Conservation (phyloP, 78 protist genomes). For the Dictyostelium discoideum region dicty_2.7 NC_007088.5:1044501-1045000, state of each 20-base stretch:
- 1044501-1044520: neutral
- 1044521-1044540: slow-evolving; percentile 13
- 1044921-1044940: slow-evolving; percentile 55
- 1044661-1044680: slow-evolving; percentile 77
- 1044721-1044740: slow-evolving; percentile 19
- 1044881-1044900: slow-evolving; percentile 21
- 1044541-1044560: slow-evolving; percentile 69
- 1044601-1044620: slow-evolving; percentile 59
- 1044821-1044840: neutral
- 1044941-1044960: slow-evolving; percentile 69
- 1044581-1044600: slow-evolving; percentile 68
- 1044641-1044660: slow-evolving; percentile 76
- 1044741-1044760: slow-evolving; percentile 46
- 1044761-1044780: slow-evolving; percentile 69
- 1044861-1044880: slow-evolving; percentile 9
- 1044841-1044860: neutral
- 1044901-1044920: slow-evolving; percentile 55
- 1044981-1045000: slow-evolving; percentile 54
- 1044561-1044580: slow-evolving; percentile 51
- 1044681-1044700: slow-evolving; percentile 78
- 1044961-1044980: slow-evolving; percentile 44
- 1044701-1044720: slow-evolving; percentile 54
- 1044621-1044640: slow-evolving; percentile 54
- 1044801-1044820: slow-evolving; percentile 19
- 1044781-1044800: slow-evolving; percentile 36